Evolutionary conservation across 441 rosid species (phyloP).

Genomic region (Erodium texanum): DNA sequence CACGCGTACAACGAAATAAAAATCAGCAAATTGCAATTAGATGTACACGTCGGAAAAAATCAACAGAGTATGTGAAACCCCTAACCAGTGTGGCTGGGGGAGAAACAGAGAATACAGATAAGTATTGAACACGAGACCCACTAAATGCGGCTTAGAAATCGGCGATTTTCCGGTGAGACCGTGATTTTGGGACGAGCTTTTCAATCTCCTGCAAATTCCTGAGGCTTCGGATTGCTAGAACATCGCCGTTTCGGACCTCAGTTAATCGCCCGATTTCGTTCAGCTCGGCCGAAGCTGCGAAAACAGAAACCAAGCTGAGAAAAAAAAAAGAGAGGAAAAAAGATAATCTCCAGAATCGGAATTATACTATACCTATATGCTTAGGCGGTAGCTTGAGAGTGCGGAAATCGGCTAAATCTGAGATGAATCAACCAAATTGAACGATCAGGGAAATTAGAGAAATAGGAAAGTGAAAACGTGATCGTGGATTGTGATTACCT

Average conservation of each 20-base stretch:
- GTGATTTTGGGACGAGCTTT: constrained; percentile 26
- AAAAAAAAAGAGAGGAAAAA: background rate
- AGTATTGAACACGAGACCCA: background rate
- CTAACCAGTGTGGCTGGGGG: background rate
- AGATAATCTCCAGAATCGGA: too few relatives aligned
- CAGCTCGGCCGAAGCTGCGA: constrained; percentile 28
- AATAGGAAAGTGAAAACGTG: background rate
- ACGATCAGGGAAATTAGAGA: background rate
- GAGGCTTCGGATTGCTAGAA: constrained; percentile 48
- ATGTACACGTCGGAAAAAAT: constrained; percentile 18
- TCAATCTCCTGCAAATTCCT: constrained; percentile 53
- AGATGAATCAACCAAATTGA: constrained; percentile 6
- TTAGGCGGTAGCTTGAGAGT: constrained; percentile 43
- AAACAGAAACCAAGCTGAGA: background rate
- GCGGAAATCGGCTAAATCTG: constrained; percentile 75
- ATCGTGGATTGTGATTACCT: constrained; percentile 28
- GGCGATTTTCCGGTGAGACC: constrained; percentile 58
- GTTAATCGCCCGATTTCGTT: constrained; percentile 26
- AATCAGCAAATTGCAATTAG: background rate
- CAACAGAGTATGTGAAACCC: constrained; percentile 2
- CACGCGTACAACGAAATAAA: background rate
- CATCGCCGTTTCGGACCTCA: constrained; percentile 36
- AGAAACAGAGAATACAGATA: background rate
- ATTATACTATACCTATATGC: constrained; percentile 49
- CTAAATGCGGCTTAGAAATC: constrained; percentile 29